Base-by-base conservation (phyloP, 1,284 basidiomycete genomes). In the Volvariella surrecta region DNA sequence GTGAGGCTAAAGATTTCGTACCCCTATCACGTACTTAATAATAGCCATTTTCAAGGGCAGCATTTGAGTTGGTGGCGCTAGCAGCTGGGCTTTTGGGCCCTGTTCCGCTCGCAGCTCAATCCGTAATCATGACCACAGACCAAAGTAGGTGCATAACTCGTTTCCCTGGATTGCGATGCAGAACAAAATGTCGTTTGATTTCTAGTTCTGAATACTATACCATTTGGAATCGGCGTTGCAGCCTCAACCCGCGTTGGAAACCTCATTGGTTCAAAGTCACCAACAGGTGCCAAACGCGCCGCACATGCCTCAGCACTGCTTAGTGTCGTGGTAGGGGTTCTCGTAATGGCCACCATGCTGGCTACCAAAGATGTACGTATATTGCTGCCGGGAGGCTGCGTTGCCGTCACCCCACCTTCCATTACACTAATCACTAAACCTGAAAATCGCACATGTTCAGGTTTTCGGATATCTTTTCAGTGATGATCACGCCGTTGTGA, bases 41-140 rank as follows among this genome's bases (percentile, higher is more conserved):
- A 28, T 39, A 30, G n/a, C n/a, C 13, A 7, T 35, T 19, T 40
- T 35, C 37, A 42, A 85, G 82, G 82, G 79, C 79, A 37, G 83
- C 83, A 0, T 87, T 87, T 50, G 83, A 88, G 55, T 85, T 87
- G 32, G 85, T 87, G 4, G 84, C 83, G 3, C 61, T 87, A 16
- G 80, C 80, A n/a, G 84, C 85, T 7, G 83, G 82, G 13, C 66
- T 74, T 16, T 64, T 89, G 1, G 82, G 83, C 7, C 54, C 71
- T n/a, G 56, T 82, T 30, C 64, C 82, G 1, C 67, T 88, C 15
- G 83, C 81, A 3, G 82, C 82, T 1, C 84, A 89, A 54, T 80
- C 81, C 1, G 78, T 86, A 32, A 85, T 88, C 46, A 86, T 88
- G 81, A 88, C 85, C n/a, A 75, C 79, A 9, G 85, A 88, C 55